These are phyloP conservation scores for Cordyceps militaris DNA, from an alignment of 2,329 filamentous ascomycete species.

Conservation along the genomic window DNA sequence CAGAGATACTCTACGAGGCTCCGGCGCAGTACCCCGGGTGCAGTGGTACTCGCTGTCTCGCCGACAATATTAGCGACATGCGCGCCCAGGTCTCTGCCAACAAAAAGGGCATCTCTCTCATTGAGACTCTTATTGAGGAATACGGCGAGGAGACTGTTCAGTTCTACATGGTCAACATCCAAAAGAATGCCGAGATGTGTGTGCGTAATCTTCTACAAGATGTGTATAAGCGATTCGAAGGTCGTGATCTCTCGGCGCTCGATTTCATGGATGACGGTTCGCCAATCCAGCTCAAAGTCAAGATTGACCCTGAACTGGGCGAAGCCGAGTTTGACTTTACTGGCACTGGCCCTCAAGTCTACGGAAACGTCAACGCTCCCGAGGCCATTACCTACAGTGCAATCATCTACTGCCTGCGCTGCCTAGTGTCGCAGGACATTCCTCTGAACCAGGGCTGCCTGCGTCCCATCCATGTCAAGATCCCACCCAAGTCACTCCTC, in stretches of 20 bases:
- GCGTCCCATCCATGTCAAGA: slow-evolving; percentile 65
- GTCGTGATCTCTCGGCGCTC: slow-evolving; percentile 60
- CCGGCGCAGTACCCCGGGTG: slow-evolving; percentile 69
- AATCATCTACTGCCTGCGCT: slow-evolving; percentile 81
- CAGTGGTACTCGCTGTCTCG: slow-evolving; percentile 69
- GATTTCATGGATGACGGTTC: slow-evolving; percentile 84
- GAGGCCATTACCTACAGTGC: slow-evolving; percentile 76
- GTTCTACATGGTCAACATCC: slow-evolving; percentile 78
- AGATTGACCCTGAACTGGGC: slow-evolving; percentile 66
- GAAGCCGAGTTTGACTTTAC: slow-evolving; percentile 76
- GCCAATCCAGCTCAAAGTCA: slow-evolving; percentile 67
- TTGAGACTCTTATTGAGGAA: slow-evolving; percentile 66
- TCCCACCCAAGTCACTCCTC: slow-evolving; percentile 66
- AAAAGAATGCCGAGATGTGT: slow-evolving; percentile 69
- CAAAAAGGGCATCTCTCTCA: slow-evolving; percentile 78
- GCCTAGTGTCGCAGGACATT: slow-evolving; percentile 73
- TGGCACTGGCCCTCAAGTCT: slow-evolving; percentile 73
- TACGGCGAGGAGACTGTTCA: slow-evolving; percentile 73
- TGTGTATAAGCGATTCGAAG: slow-evolving; percentile 62
- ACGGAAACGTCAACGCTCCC: slow-evolving; percentile 74
- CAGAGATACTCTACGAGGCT: slow-evolving; percentile 63
- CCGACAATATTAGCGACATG: slow-evolving; percentile 75
- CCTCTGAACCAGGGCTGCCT: slow-evolving; percentile 79
- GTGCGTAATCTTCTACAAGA: slow-evolving; percentile 67
- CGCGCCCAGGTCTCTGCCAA: slow-evolving; percentile 81